Percentiles rank a stretch among this genome's conserved stretches.
These are phyloP conservation scores for Phaeosphaeria sp. DNA, from an alignment of 2,329 filamentous ascomycete species.

Conservation along the genomic window DNA sequence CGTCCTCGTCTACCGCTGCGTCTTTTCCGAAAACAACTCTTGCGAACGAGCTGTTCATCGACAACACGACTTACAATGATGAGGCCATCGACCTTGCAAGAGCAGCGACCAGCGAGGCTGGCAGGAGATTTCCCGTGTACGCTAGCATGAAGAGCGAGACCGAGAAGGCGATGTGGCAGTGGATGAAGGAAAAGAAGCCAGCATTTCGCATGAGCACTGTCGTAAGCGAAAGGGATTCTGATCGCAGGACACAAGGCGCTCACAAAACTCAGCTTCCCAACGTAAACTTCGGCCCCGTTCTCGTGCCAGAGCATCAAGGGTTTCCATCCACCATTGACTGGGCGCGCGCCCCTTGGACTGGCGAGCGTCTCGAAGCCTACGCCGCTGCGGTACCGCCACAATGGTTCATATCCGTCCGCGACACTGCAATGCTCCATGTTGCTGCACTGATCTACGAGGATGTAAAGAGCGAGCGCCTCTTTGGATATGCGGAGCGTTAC, in stretches of 20 bases:
- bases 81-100: slow-evolving; percentile 38
- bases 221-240: slow-evolving; percentile 15
- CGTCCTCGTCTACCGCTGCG: slow-evolving; percentile 50
- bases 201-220: slow-evolving; percentile 54
- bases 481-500: slow-evolving; percentile 59
- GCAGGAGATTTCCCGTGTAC: slow-evolving; percentile 52
- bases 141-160: slow-evolving; percentile 56
- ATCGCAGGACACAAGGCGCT: neutral
- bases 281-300: slow-evolving; percentile 45
- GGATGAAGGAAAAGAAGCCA: slow-evolving; percentile 52
- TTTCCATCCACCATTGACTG: slow-evolving; percentile 37
- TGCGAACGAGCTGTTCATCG: slow-evolving; percentile 37
- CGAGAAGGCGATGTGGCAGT: slow-evolving; percentile 58
- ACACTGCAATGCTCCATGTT: slow-evolving; percentile 59
- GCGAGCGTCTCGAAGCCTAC: slow-evolving; percentile 42
- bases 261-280: slow-evolving; percentile 36
- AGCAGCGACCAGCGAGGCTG: too few relatives aligned
- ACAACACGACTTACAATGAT: slow-evolving; percentile 48
- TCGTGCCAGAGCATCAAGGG: slow-evolving; percentile 45
- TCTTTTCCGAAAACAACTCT: slow-evolving; percentile 45
- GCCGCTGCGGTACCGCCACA: slow-evolving; percentile 14
- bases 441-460: slow-evolving; percentile 57
- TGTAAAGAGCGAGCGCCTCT: slow-evolving; percentile 59
- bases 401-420: slow-evolving; percentile 32
- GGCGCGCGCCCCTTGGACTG: slow-evolving; percentile 28